Evolutionary conservation across 768 basidiomycete species (phyloP), one percentile per base, ranked within the genome.

Genomic region (Tremella yokohamensis): DNA sequence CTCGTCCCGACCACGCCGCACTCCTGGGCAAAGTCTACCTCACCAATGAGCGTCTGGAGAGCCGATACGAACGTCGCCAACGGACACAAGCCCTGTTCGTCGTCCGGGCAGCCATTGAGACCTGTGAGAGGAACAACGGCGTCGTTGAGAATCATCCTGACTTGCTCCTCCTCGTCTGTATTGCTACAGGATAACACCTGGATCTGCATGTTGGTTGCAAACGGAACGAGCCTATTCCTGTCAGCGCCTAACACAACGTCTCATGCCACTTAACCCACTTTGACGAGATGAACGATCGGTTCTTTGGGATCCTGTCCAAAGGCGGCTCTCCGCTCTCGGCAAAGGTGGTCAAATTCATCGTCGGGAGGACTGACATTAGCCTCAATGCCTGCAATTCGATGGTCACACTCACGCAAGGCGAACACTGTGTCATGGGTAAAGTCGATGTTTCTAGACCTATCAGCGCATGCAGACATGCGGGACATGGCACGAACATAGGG

Each of bases 101-200:
- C 83, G 56, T 81, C 73, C 0, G 83, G 84, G 66, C 90, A 94
- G 6, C 87, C 88, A 13, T 79, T 80, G 62, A 93, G 82, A 9
- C 86, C 84, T 0, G 85, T 87, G 19, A 93, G 81, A 3, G 91
- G 90, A 0, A 84, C 84, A 1, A 88, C 86, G 0, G 85, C 91
- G 67, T 96, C 91, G 77, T 94, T 93, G 73, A 93, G 82, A 61
- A 93, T 84, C 65, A 91, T 80, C 2, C 90, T 84, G 61, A 93
- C 87, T 62, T 90, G 84, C 13, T 76, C 71, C 20, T 44, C 55
- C 4, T 58, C 40, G 22, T 54, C 42, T 8, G 50, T 40, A 8
- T 51, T 47, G 22, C 79, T 73, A 64, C 87, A 89, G 56, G 81
- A 80, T 0, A 89, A 79, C 8, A 89, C 85, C 58, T 90, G 73